Percentiles rank a stretch among this genome's conserved stretches.
Evolutionary conservation across 345 rosid genomes (phyloP).

Genomic region (Corymbia maculata): DNA sequence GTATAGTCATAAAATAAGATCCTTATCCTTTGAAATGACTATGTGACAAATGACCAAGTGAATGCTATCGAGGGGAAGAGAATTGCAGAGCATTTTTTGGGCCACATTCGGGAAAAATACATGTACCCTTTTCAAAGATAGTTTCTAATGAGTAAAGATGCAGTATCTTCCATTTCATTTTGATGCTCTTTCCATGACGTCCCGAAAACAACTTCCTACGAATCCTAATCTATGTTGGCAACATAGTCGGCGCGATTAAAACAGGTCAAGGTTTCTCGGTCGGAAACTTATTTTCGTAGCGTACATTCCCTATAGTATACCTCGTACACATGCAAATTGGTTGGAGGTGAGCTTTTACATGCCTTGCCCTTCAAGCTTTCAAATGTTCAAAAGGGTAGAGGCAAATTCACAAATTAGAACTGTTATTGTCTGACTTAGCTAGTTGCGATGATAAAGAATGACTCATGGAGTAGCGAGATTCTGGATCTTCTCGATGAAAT

Average conservation of each 20-base stretch:
- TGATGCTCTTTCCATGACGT: background rate
- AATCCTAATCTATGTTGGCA: background rate
- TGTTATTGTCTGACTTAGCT: background rate
- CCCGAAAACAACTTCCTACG: background rate
- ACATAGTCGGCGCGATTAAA: background rate
- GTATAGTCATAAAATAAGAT: no score
- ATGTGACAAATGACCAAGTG: no score
- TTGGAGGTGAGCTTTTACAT: background rate
- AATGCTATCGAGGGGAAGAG: no score
- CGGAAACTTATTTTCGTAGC: background rate
- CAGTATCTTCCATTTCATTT: no score
- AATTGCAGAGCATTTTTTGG: no score
- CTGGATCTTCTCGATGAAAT: background rate
- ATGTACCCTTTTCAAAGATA: no score
- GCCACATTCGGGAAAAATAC: no score
- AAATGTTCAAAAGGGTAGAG: no score
- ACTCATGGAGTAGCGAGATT: background rate
- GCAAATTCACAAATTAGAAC: background rate
- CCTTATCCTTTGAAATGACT: no score
- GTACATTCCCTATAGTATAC: background rate
- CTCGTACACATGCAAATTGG: background rate
- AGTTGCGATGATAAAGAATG: background rate
- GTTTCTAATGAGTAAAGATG: no score
- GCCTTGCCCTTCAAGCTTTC: background rate
- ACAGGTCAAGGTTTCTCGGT: background rate